Conservation (phyloP, 768 basidiomycete species). For the Leccinum longicurvipes region DNA sequence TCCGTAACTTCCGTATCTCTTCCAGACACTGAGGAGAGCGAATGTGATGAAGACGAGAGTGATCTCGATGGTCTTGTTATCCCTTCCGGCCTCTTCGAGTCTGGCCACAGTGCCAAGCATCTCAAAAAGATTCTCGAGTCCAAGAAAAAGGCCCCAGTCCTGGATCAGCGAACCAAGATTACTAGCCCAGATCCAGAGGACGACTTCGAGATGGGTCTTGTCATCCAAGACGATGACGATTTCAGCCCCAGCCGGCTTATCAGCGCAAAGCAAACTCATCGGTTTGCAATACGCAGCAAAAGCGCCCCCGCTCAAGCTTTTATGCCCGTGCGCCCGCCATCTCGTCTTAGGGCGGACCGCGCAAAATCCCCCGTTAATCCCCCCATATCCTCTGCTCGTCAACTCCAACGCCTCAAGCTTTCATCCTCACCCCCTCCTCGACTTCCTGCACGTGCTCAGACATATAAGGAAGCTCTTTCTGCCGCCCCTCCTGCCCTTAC, state of each 20-base stretch:
- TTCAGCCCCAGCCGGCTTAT: conserved; percentile 75
- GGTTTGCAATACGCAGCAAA: conserved; percentile 50
- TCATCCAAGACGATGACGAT: conserved; percentile 80
- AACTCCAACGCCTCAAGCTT: conserved; percentile 62
- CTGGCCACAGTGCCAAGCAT: conserved; percentile 54
- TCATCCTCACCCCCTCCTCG: conserved; percentile 69
- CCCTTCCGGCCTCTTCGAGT: conserved; percentile 72
- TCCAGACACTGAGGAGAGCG: conserved; percentile 71
- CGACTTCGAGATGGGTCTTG: conserved; percentile 81
- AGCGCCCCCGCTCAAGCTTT: conserved; percentile 53
- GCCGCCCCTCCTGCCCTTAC: conserved; percentile 47
- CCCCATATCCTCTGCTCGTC: conserved; percentile 65
- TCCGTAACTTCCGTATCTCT: conserved; percentile 63
- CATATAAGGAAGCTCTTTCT: conserved; percentile 54
- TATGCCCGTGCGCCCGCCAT: conserved; percentile 58
- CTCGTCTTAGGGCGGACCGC: conserved; percentile 57
- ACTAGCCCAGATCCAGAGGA: conserved; percentile 70
- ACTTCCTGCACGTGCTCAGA: conserved; percentile 51
- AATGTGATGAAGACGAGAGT: conserved; percentile 63
- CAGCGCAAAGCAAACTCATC: conserved; percentile 45
- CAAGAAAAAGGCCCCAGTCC: conserved; percentile 55
- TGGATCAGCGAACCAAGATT: conserved; percentile 49
- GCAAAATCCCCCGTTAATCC: conserved; percentile 72
- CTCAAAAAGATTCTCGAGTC: conserved; percentile 49
- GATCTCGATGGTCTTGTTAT: conserved; percentile 81